Conservation (phyloP, 179 eudicot species). For the Heliamphora ciliata region DNA sequence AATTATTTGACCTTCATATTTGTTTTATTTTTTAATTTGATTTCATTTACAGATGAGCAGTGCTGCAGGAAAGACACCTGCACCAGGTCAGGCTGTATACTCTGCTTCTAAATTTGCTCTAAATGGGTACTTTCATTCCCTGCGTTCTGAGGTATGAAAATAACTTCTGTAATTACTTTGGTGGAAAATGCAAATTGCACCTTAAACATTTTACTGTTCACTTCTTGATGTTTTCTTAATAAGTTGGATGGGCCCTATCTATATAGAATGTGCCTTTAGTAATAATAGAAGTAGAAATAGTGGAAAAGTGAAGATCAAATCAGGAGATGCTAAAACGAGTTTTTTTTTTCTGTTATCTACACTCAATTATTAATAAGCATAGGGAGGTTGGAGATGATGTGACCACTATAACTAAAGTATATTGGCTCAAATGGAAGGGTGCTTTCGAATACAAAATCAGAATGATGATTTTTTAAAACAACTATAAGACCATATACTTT, state of each 20-base stretch:
- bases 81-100: conserved; percentile 93
- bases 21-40: conserved; percentile 12
- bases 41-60: conserved; percentile 77
- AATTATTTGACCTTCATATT: background rate
- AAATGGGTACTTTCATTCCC: conserved; percentile 81
- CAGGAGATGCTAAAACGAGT: too few species aligned
- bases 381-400: too few species aligned
- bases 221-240: background rate
- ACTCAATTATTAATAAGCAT: too few species aligned
- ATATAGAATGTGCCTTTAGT: background rate
- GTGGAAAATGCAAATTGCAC: background rate
- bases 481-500: too few species aligned
- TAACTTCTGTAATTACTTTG: background rate
- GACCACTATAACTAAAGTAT: too few species aligned
- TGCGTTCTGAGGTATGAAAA: conserved; percentile 81
- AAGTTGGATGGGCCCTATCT: background rate
- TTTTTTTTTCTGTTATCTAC: too few species aligned
- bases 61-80: conserved; percentile 93
- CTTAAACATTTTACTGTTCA: background rate
- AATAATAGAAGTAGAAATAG: background rate
- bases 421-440: too few species aligned
- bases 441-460: too few species aligned
- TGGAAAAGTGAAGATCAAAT: too few species aligned
- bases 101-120: conserved; percentile 88
- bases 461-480: too few species aligned